phyloP scores from a whole-genome alignment of 495 filamentous ascomycete genomes.

The Daldinia bambusicola region DNA sequence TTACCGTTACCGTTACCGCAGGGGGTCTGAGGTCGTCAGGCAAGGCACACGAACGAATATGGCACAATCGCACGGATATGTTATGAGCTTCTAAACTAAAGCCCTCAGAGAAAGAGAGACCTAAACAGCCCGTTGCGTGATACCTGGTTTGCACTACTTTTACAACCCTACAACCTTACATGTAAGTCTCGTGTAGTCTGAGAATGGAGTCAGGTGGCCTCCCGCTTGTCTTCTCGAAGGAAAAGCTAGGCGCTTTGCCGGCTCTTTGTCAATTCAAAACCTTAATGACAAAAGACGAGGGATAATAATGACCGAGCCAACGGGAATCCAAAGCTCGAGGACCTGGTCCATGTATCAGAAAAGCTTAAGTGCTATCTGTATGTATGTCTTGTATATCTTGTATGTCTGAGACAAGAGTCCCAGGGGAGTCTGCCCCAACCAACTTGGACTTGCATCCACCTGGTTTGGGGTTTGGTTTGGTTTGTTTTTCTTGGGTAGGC shows the following conservation, averaged over 20 bases:
- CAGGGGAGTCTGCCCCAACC: constrained; percentile 22
- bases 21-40: constrained; percentile 17
- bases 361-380: constrained; percentile 16
- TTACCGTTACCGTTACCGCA: neutral
- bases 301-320: constrained; percentile 25
- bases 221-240: constrained; percentile 26
- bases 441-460: constrained; percentile 21
- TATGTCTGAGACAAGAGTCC: constrained; percentile 37
- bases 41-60: constrained; percentile 36
- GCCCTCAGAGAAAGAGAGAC: constrained; percentile 26
- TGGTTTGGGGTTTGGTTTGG: neutral
- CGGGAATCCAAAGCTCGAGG: constrained; percentile 16
- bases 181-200: neutral
- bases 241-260: constrained; percentile 15
- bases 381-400: neutral
- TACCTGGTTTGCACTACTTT: constrained; percentile 22
- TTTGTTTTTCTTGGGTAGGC: neutral
- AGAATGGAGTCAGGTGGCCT: constrained; percentile 36
- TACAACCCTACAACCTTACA: constrained; percentile 1
- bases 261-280: constrained; percentile 31
- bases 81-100: constrained; percentile 28
- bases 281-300: constrained; percentile 27
- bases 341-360: constrained; percentile 21
- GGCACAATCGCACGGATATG: constrained; percentile 35
- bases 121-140: constrained; percentile 37